Evolutionary conservation across 2,329 filamentous ascomycete species (phyloP), one percentile per base, ranked within the genome.

Genomic region (Stagonosporopsis vannaccii): DNA sequence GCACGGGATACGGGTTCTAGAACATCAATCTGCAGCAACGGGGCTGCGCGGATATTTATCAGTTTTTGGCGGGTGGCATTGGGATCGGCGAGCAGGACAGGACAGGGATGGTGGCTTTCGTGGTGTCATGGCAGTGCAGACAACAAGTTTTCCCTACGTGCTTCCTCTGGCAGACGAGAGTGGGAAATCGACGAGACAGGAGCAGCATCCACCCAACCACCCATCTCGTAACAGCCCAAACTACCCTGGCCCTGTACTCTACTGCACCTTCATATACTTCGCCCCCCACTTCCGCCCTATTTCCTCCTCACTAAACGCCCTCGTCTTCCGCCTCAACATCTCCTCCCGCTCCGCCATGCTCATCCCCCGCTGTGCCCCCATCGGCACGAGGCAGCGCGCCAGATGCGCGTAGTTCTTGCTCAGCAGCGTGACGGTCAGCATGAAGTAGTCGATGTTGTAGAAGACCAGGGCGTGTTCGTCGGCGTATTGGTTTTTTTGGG

Each of bases 401-500:
- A 94, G 81, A 49, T 87, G 79, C 44, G 81, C 77, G 66, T 94
- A 94, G 69, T 93, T 86, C 73, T 91, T 91, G 56, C 81, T 80
- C 66, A 93, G 68, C 17, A 93, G 75, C 39, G 83, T 83, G 30
- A 90, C 73, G 0, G 90, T 91, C 58, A 93, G 85, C 81, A 91
- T 88, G 47, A 93, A 77, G 71, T 91, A 94, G 74, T 93, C 90
- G 65, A 94, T 91, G 67, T 92, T 87, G 73, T 89, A 87, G 70
- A 94, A 93, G 6, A 92, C 88, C 6, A 94, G 81, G 0, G 90
- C 90, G 19, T 86, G 79, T 68, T 91, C 87, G 7, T 80, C 75
- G 0, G 84, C 81, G 67, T 93, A 94, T 2, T 81, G 82, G 22
- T 84, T 77, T 75, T 91, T 92, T 41, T 86, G 84, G 63, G 87